A percentile compares a stretch with the other conserved stretches of the same genome.
Conservation (phyloP, 192 early-diverging fungal species). For the Cetraspora pellucida region DNA sequence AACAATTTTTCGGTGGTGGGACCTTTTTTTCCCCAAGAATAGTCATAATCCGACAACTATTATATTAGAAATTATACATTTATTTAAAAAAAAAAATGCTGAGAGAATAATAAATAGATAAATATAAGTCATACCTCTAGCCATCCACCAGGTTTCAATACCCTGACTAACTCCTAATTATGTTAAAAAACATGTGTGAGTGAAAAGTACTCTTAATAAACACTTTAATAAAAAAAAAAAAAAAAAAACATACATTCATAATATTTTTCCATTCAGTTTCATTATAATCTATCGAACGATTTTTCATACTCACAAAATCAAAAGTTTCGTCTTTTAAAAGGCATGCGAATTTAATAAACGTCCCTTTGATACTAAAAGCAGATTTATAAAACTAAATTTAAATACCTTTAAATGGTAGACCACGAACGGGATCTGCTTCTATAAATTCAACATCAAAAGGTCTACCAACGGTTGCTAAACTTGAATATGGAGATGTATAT, state of each 20-base stretch:
- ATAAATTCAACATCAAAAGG: conserved; percentile 15
- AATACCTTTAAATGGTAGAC: conserved; percentile 4
- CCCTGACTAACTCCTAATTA: not conserved
- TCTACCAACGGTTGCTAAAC: not conserved
- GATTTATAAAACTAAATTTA: too few relatives aligned
- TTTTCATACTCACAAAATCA: not conserved
- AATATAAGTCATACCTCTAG: not conserved
- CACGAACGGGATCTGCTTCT: not conserved
- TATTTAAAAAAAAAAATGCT: not conserved
- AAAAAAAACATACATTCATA: not conserved
- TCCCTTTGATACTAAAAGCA: too few relatives aligned
- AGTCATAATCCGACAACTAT: not conserved
- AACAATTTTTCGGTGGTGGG: too few relatives aligned
- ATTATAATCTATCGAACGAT: not conserved
- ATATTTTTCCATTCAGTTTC: not conserved
- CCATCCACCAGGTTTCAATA: conserved; percentile 22
- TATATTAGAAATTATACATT: too few relatives aligned
- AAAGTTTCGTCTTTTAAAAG: not conserved
- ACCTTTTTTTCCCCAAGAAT: too few relatives aligned
- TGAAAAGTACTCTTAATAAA: too few relatives aligned
- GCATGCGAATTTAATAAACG: too few relatives aligned
- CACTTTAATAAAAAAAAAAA: too few relatives aligned
- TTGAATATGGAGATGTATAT: not conserved
- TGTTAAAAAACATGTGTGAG: too few relatives aligned
- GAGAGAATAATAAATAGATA: not conserved